A percentile compares a stretch with the other conserved stretches of the same genome.
Conservation (phyloP, 139 green algal species). For the Zygnema circumcarinatum region DNA sequence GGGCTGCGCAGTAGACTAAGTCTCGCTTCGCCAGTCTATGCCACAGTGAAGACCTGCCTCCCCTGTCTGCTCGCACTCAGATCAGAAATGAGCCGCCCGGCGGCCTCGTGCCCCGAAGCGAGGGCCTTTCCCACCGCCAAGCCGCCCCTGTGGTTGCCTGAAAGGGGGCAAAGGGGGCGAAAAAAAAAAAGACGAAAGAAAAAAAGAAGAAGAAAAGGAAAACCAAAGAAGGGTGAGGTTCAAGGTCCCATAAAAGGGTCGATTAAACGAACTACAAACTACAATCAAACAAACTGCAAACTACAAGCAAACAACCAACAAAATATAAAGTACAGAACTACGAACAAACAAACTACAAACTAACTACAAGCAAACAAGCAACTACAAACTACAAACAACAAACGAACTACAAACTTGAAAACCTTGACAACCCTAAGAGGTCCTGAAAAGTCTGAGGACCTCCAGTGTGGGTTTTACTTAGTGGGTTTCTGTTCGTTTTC, state of each 20-base stretch:
- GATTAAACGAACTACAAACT: background rate
- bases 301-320: too few species aligned
- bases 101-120: conserved; percentile 39
- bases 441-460: too few species aligned
- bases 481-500: too few species aligned
- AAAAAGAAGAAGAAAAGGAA: background rate
- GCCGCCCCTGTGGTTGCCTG: conserved; percentile 54
- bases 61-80: conserved; percentile 16
- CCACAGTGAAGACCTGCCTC: background rate
- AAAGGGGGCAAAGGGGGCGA: background rate
- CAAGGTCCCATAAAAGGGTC: background rate
- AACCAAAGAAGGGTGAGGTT: background rate
- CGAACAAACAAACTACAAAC: too few species aligned
- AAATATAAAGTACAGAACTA: too few species aligned
- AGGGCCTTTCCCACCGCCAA: conserved; percentile 56
- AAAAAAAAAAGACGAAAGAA: background rate
- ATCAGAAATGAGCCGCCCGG: conserved; percentile 35
- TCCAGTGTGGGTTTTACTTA: too few species aligned
- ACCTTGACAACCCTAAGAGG: too few species aligned
- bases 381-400: too few species aligned
- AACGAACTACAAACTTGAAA: too few species aligned
- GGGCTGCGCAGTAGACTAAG: conserved; percentile 2
- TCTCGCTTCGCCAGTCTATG: background rate
- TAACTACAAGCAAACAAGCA: too few species aligned
- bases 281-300: too few species aligned